Percentiles rank a stretch among this genome's conserved stretches.
Evolutionary conservation across 2,329 filamentous ascomycete genomes (phyloP).

Genomic region (Penicillium expansum): DNA sequence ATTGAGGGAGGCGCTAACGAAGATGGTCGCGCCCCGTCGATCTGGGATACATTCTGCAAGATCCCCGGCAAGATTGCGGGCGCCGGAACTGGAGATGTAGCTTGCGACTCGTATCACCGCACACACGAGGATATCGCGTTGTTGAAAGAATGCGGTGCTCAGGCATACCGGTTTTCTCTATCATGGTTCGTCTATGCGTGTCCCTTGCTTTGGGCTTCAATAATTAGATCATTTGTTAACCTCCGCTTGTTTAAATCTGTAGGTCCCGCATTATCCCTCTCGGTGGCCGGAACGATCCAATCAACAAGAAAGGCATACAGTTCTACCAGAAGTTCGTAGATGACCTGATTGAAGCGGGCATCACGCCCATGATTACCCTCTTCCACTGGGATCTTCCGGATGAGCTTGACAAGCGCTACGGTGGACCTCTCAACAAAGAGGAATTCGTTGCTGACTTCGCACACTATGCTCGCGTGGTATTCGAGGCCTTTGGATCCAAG

Average conservation of each 20-base stretch:
- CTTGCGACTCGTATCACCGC: slow-evolving; percentile 84
- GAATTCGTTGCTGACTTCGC: slow-evolving; percentile 82
- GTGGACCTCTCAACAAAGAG: slow-evolving; percentile 73
- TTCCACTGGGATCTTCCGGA: slow-evolving; percentile 88
- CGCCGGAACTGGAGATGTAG: slow-evolving; percentile 69
- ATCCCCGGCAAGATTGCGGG: slow-evolving; percentile 80
- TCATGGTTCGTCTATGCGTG: slow-evolving; percentile 54
- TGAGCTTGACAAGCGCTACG: slow-evolving; percentile 74
- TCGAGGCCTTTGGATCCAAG: slow-evolving; percentile 67
- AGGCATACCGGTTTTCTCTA: slow-evolving; percentile 79
- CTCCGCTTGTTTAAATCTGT: not conserved
- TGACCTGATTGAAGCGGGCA: slow-evolving; percentile 71
- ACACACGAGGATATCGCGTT: slow-evolving; percentile 74
- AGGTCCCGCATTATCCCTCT: slow-evolving; percentile 75
- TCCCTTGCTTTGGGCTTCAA: not conserved
- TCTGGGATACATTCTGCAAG: slow-evolving; percentile 87
- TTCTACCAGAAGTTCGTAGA: slow-evolving; percentile 79
- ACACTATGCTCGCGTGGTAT: slow-evolving; percentile 73
- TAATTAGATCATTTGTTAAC: not conserved
- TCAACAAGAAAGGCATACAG: slow-evolving; percentile 74
- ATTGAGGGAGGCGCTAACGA: slow-evolving; percentile 73
- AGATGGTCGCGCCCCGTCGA: slow-evolving; percentile 76
- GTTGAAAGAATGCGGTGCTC: slow-evolving; percentile 69
- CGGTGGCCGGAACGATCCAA: slow-evolving; percentile 76
- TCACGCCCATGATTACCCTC: slow-evolving; percentile 76